Evolutionary conservation across 352 stramenopile genomes (phyloP), one percentile per base, ranked within the genome.

Genomic region (Nothophytophthora sp.): DNA sequence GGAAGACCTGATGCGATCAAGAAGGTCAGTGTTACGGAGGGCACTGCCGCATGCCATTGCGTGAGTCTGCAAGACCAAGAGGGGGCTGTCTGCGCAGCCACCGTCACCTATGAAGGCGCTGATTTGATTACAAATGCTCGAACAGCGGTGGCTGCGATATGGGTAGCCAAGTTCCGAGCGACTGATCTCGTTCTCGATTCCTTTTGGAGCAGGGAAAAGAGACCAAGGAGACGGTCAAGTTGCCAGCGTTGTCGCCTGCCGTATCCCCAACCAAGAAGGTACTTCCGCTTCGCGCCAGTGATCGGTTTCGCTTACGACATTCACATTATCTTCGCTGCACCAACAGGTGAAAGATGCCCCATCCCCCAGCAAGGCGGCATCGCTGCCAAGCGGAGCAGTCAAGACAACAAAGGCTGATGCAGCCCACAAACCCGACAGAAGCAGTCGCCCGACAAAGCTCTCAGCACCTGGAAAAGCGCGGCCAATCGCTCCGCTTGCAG

Each of bases 181-280:
- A 33, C 13, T 46, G 2, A 25, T 30, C 20, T 35, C 12, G 9
- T 11, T 46, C 15, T 40, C 4, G 18, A 4, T 30, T 9, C n/a
- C 20, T n/a, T 25, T 12, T 27, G 12, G 2, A 19, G 12, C 28
- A 71, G 54, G 30, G 16, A 18, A 70, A 66, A 46, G 30, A 19
- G 29, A 46, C 25, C 13, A 86, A 78, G 59, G 63, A 80, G 20
- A 38, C 50, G 7, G 56, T 85, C 32, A 85, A 82, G 35, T 30
- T 88, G 19, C 76, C 76, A 3, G 56, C 46, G 7, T 47, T 88
- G 19, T 46, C 60, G 18, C 15, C 58, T 2, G 32, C 63, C n/a
- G 27, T 36, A 15, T 67, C 51, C 19, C 59, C 59, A 33, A 59
- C 5, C 6, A 83, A 74, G 33, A 80, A 74, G 50, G 68, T 73